Conservation (phyloP, 2,329 filamentous ascomycete genomes). For the Penicillium sp. region DNA sequence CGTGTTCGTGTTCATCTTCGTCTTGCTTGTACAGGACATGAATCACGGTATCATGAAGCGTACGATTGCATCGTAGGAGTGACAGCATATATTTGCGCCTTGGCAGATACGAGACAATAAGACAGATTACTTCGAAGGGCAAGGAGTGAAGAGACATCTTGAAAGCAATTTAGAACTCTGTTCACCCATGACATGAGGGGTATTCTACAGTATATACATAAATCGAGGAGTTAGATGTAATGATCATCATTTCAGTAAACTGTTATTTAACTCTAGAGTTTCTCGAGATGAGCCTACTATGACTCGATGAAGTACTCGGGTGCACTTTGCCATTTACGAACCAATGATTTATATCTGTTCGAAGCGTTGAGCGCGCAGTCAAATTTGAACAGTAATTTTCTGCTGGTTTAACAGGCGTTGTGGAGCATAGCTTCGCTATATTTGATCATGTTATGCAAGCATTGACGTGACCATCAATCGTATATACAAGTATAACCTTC, state of each 20-base stretch:
- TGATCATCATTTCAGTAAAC: not conserved
- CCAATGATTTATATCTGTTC: not conserved
- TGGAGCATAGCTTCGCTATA: not conserved
- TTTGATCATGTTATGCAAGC: not conserved
- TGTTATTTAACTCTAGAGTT: not conserved
- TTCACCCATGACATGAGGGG: not conserved
- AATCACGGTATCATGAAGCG: not conserved
- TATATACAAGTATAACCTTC: not conserved
- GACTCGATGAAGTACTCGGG: not conserved
- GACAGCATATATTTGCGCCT: not conserved
- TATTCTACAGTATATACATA: not conserved
- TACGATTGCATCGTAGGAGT: not conserved
- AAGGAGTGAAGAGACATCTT: not conserved
- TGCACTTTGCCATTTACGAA: not conserved
- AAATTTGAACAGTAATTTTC: not conserved
- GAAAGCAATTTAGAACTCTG: not conserved
- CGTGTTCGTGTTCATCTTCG: no score
- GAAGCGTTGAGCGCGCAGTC: accelerated
- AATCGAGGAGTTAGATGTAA: not conserved
- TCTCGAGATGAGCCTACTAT: not conserved
- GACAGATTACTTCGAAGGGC: not conserved
- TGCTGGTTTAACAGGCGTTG: not conserved
- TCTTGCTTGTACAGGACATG: not conserved
- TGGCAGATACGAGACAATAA: not conserved
- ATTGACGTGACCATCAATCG: not conserved